Base-by-base conservation (phyloP, 2,329 filamentous ascomycete genomes). In the Macrophomina tecta region DNA sequence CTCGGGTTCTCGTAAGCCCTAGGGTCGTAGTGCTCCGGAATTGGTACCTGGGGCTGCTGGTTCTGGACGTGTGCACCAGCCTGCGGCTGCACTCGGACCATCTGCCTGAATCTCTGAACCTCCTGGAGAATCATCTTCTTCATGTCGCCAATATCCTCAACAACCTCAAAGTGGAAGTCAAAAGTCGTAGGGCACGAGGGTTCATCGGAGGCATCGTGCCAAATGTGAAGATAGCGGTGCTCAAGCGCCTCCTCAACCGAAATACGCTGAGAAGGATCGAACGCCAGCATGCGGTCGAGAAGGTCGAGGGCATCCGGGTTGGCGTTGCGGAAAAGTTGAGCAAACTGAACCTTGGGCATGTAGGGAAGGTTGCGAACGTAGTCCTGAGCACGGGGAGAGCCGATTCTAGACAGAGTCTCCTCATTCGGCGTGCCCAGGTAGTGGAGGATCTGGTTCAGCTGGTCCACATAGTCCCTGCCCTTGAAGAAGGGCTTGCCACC, bases 401-500 rank as follows among this genome's bases (percentile, higher is more conserved):
- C 95, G 76, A 99, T 99, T 71, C 95, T 92, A 32, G 89, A 90
- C 23, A 99, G 86, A 0, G 95, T 99, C 78, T 97, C 93, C 80
- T 98, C 94, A 76, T 94, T 97, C 48, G 95, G 95, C 1, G 94
- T 99, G 70, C 95, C 95, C 64, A 99, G 90, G 78, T 97, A 97
- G 84, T 98, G 94, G 66, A 99, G 87, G 76, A 99, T 99, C 82
- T 99, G 95, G 85, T 99, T 99, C 71, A 99, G 89, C 84, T 99
- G 95, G 82, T 99, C 95, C 80, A 99, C 95, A 76, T 99, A 99
- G 83, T 99, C 95, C 69, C 95, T 92, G 67, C 95, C 95, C 83
- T 99, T 99, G 87, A 99, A 98, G 86, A 99, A 99, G 51, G 95
- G 95, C 68, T 96, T 91, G 68, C 95, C 94, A 69, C 95, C 95